These are phyloP conservation scores for Penicillium sumatraense DNA, from an alignment of 2,329 filamentous ascomycete genomes.

Conservation along the genomic window DNA sequence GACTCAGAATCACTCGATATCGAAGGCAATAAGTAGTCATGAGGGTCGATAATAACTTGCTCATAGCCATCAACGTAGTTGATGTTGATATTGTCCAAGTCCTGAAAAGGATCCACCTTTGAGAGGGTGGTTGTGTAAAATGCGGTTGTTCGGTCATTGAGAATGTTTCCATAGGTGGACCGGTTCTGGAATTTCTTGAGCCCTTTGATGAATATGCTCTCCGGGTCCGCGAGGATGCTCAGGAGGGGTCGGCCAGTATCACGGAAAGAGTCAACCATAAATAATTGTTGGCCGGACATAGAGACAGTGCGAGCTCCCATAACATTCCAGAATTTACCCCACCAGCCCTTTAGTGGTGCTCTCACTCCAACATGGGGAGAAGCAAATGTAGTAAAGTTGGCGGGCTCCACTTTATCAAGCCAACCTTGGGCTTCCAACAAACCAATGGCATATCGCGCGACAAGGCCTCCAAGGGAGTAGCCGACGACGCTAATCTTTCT, in stretches of 20 bases:
- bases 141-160: conserved; percentile 81
- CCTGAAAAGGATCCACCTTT: conserved; percentile 75
- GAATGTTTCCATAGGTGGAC: conserved; percentile 81
- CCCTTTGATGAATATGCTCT: conserved; percentile 83
- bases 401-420: conserved; percentile 77
- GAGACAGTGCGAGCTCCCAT: conserved; percentile 80
- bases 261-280: conserved; percentile 83
- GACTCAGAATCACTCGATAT: conserved; percentile 22
- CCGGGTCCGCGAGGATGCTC: conserved; percentile 77
- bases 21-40: conserved; percentile 36
- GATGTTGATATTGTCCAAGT: conserved; percentile 69
- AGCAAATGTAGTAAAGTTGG: conserved; percentile 95
- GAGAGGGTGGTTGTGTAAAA: conserved; percentile 83
- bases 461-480: conserved; percentile 86
- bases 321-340: conserved; percentile 77
- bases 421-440: conserved; percentile 79
- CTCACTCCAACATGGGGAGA: conserved; percentile 80
- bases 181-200: conserved; percentile 76
- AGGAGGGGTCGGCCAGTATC: conserved; percentile 81
- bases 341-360: conserved; percentile 68
- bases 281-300: conserved; percentile 83
- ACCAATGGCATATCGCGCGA: conserved; percentile 84
- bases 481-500: conserved; percentile 84
- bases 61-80: conserved; percentile 77
- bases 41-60: conserved; percentile 71